Conservation (phyloP, 805 yeast species). For the Wickerhamiella galacta region DNA sequence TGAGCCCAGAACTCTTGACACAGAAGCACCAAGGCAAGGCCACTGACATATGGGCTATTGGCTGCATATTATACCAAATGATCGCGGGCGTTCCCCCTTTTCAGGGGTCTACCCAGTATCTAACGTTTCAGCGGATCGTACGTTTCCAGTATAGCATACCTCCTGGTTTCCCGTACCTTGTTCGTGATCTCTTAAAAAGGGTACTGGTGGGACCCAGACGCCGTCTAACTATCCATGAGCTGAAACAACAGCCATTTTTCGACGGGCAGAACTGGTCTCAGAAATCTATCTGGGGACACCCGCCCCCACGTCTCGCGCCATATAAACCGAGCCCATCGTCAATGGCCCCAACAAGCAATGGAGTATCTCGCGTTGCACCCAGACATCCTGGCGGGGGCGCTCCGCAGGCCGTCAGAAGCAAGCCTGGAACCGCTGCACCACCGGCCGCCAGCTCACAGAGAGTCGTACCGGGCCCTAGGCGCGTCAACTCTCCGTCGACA, state of each 20-base stretch:
- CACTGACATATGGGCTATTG: constrained; percentile 87
- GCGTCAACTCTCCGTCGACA: no score
- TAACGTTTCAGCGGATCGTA: constrained; percentile 79
- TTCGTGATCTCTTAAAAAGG: constrained; percentile 49
- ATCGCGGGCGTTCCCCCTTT: constrained; percentile 78
- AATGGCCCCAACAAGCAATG: constrained; percentile 14
- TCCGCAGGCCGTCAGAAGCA: background rate
- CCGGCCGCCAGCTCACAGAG: constrained; percentile 2
- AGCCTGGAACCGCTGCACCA: background rate
- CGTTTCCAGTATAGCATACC: constrained; percentile 59
- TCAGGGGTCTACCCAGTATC: constrained; percentile 69
- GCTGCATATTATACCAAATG: constrained; percentile 74
- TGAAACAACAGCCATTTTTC: constrained; percentile 62
- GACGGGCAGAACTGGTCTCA: constrained; percentile 52
- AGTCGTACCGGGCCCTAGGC: no score
- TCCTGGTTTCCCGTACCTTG: constrained; percentile 41
- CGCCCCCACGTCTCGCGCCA: constrained; percentile 54
- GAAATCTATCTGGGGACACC: constrained; percentile 48
- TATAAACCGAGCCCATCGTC: constrained; percentile 13
- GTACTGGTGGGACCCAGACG: constrained; percentile 54
- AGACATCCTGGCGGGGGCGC: background rate
- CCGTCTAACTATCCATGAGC: constrained; percentile 38
- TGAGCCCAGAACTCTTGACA: constrained; percentile 75
- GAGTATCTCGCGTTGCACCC: background rate
- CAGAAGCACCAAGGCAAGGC: constrained; percentile 68